Percentiles rank a stretch among this genome's conserved stretches.
Conservation (phyloP, 805 yeast species). For the Suhomyces sp. region DNA sequence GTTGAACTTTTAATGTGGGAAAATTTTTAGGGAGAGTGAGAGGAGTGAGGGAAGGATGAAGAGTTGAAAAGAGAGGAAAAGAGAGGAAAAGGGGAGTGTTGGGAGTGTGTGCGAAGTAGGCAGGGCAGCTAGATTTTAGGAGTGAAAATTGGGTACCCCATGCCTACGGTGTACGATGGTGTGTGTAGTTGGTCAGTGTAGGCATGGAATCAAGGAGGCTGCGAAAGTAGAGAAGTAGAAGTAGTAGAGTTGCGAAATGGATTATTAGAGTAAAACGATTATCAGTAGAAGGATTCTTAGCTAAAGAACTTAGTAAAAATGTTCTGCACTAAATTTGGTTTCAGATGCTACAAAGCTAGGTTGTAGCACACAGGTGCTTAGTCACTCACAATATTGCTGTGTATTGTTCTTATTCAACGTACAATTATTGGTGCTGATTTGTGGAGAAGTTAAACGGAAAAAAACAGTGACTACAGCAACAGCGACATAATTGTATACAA, state of each 20-base stretch:
- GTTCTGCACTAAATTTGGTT: too few species aligned
- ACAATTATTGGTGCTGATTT: neutral
- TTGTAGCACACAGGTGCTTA: neutral
- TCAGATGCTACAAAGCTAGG: neutral
- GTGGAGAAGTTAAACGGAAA: neutral
- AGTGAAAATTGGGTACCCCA: neutral
- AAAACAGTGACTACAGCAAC: too few species aligned
- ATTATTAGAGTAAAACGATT: too few species aligned
- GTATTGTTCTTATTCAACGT: neutral
- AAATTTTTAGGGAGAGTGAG: neutral
- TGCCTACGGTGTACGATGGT: neutral
- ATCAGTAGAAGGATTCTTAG: neutral
- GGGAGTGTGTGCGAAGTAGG: neutral
- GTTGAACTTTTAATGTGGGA: constrained; percentile 3
- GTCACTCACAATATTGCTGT: neutral
- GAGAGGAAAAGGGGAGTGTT: neutral
- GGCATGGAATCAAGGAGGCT: neutral
- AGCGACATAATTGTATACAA: neutral
- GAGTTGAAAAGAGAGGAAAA: neutral
- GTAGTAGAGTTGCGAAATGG: too few species aligned
- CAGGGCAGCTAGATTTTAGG: neutral
- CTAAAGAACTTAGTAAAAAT: too few species aligned
- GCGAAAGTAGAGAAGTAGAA: neutral
- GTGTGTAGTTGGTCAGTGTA: neutral
- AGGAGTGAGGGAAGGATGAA: neutral